Evolutionary conservation across 805 yeast species (phyloP), one percentile per base, ranked within the genome.

Genomic region (Wickerhamiella galacta): DNA sequence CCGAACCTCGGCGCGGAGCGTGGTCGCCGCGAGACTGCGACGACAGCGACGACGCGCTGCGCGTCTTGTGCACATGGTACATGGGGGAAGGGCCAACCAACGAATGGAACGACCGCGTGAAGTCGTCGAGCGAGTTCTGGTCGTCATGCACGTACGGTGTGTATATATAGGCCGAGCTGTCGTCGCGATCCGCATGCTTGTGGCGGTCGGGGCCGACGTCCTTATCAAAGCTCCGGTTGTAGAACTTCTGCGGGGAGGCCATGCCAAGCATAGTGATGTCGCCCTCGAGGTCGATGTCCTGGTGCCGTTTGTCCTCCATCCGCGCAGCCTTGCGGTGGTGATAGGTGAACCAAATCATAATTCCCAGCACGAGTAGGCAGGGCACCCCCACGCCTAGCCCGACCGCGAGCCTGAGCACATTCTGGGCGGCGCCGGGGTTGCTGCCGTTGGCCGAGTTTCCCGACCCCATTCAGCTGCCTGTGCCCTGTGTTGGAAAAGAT

Each of bases 381-480:
- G 65, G 65, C 19, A 60, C 45, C n/a, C 60, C 57, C 10, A 53
- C 52, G n/a, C 58, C 61, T 4, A 56, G 47, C 6, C 53, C 58
- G 29, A 58, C 45, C 12, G 51, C 50, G 2, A 46, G 31, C 7
- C 42, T 45, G 16, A 46, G 34, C 17, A 28, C n/a, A 5, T n/a
- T 23, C 14, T 23, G 25, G 12, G 25, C 14, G 14, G n/a, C 6
- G 7, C 25, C 25, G 7, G 22, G 22, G 7, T 20, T 20, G 7
- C 9, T 7, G 10, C 10, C 22, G 22, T 20, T 20, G 22, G n/a
- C n/a, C n/a, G n/a, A n/a, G n/a, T n/a, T n/a, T n/a, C n/a, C n/a
- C n/a, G n/a, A n/a, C n/a, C n/a, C n/a, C n/a, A n/a, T n/a, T n/a
- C n/a, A n/a, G n/a, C n/a, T n/a, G n/a, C n/a, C n/a, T n/a, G n/a